Evolutionary conservation across 1,284 basidiomycete species (phyloP).

Genomic region (Ganoderma resinaceum): DNA sequence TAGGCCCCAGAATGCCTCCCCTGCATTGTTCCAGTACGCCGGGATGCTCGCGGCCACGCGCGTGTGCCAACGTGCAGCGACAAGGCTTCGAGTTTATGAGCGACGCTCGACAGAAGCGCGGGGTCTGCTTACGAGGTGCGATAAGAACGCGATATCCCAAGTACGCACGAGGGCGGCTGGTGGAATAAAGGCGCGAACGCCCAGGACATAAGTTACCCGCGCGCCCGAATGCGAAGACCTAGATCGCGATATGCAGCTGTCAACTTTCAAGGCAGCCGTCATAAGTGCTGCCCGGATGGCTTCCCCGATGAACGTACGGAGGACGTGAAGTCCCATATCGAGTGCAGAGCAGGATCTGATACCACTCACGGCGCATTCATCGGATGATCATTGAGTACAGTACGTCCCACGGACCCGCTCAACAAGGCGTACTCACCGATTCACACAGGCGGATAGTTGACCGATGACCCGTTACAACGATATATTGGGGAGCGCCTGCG

Average conservation of each 20-base stretch:
- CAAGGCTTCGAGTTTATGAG: neutral
- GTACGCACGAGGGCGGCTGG: neutral
- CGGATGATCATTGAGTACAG: too few relatives aligned
- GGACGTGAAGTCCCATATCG: neutral
- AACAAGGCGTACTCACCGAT: neutral
- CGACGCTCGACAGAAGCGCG: neutral
- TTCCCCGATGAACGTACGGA: neutral
- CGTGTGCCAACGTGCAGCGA: neutral
- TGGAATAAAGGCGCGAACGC: neutral
- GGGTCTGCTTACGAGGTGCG: too few relatives aligned
- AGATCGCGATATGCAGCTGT: neutral
- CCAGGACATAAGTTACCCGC: neutral
- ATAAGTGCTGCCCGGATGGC: neutral
- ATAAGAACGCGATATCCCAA: neutral
- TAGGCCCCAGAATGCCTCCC: neutral
- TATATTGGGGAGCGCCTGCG: neutral
- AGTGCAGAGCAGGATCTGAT: neutral
- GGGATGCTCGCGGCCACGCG: neutral
- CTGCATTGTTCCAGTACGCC: neutral
- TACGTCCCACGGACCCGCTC: neutral
- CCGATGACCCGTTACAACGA: too few relatives aligned
- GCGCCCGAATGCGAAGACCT: neutral
- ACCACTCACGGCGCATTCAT: slow-evolving; percentile 2
- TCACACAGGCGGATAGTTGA: neutral
- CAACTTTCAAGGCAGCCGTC: neutral